These are phyloP conservation scores for Cladosporium cucumerinum DNA, from an alignment of 2,329 filamentous ascomycete genomes.

Conservation along the genomic window DNA sequence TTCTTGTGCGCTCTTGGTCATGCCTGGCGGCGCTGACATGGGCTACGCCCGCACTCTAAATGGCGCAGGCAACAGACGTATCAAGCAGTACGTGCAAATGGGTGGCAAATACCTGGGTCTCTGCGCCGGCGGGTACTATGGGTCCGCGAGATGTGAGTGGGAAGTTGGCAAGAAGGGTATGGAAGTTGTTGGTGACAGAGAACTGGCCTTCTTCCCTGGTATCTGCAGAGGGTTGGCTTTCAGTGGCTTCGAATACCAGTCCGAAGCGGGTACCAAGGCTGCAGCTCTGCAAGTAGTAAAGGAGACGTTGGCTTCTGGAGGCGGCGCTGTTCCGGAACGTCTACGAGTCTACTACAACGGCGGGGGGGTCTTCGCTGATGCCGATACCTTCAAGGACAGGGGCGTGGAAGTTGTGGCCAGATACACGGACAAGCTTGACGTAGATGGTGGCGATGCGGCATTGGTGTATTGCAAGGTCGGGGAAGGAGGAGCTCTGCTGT, in stretches of 20 bases:
- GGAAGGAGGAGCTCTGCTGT: conserved; percentile 73
- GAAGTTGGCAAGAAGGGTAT: conserved; percentile 78
- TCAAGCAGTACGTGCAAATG: conserved; percentile 77
- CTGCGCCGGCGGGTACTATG: conserved; percentile 94
- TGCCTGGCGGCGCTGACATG: conserved; percentile 91
- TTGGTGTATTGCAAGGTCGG: conserved; percentile 81
- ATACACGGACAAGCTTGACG: conserved; percentile 70
- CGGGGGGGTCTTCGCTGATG: conserved; percentile 87
- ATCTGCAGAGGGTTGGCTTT: conserved; percentile 84
- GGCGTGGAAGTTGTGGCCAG: conserved; percentile 79
- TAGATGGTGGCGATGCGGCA: conserved; percentile 76
- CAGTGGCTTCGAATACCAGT: conserved; percentile 83
- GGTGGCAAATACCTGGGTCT: conserved; percentile 87
- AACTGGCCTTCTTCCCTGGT: conserved; percentile 85
- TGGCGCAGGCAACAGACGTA: conserved; percentile 79
- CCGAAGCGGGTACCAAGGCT: conserved; percentile 77
- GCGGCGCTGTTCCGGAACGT: conserved; percentile 53
- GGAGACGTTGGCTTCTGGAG: conserved; percentile 50
- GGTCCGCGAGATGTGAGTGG: conserved; percentile 77
- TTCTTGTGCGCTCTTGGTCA: conserved; percentile 82
- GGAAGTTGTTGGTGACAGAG: conserved; percentile 80
- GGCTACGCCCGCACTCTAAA: conserved; percentile 87
- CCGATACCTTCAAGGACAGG: conserved; percentile 56
- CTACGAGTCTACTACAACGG: conserved; percentile 90
- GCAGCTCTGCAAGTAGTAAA: conserved; percentile 64